Evolutionary conservation across 2,329 filamentous ascomycete species (phyloP).

Genomic region (Stemphylium beticola): DNA sequence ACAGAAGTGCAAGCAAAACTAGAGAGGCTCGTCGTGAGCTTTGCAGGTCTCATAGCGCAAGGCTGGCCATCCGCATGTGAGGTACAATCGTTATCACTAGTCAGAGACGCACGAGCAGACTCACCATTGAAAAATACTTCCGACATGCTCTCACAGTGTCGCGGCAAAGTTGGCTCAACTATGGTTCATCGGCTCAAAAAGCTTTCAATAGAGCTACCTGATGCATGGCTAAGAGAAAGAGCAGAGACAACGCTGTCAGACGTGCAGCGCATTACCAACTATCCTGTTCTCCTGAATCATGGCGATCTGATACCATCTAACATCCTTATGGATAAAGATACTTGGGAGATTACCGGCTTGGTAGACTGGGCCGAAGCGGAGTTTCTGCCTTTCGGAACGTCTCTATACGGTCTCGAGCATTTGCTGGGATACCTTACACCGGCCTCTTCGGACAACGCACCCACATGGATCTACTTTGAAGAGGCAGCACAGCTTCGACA

Average conservation of each 20-base stretch:
- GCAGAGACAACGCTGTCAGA: constrained; percentile 20
- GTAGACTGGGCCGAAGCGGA: constrained; percentile 72
- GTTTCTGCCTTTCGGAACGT: constrained; percentile 64
- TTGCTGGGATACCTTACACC: constrained; percentile 58
- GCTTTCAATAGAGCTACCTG: constrained; percentile 35
- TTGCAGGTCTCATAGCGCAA: constrained; percentile 37
- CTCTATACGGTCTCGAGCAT: constrained; percentile 67
- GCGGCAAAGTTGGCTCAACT: constrained; percentile 38
- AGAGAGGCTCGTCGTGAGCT: constrained; percentile 31
- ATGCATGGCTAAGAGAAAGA: constrained; percentile 20
- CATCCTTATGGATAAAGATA: constrained; percentile 58
- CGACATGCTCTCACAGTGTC: constrained; percentile 25
- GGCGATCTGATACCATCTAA: constrained; percentile 66
- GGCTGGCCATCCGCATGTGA: constrained; percentile 21
- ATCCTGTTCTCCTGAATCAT: constrained; percentile 65
- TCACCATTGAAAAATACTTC: constrained; percentile 22
- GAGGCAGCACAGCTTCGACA: constrained; percentile 53
- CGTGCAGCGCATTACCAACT: constrained; percentile 54
- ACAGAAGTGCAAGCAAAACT: constrained; percentile 15
- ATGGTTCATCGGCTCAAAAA: constrained; percentile 33
- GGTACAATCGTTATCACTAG: not conserved
- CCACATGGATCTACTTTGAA: constrained; percentile 51
- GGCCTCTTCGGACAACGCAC: not conserved
- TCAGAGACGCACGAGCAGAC: constrained; percentile 20
- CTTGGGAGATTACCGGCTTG: constrained; percentile 58